A percentile compares a stretch with the other conserved stretches of the same genome.
Conservation (phyloP, 2,329 filamentous ascomycete species). For the Parasarocladium wereldwijsianum region DNA sequence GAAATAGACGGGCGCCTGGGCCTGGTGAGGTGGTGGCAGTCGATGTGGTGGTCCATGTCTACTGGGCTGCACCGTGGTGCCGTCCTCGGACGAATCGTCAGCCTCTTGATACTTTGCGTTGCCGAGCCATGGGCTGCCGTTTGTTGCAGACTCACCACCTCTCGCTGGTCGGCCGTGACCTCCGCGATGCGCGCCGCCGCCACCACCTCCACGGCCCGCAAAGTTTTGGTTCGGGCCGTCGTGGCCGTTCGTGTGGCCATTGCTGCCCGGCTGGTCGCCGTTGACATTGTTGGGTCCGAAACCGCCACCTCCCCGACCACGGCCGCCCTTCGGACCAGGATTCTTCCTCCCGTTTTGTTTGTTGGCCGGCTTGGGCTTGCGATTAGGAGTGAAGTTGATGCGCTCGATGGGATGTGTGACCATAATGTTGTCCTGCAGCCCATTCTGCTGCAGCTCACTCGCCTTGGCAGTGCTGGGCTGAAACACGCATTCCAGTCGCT, state of each 20-base stretch:
- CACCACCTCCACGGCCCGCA: neutral
- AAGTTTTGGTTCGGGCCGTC: neutral
- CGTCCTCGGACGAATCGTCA: slow-evolving; percentile 3
- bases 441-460: slow-evolving; percentile 40
- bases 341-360: slow-evolving; percentile 7
- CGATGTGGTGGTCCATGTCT: neutral
- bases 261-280: neutral
- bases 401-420: slow-evolving; percentile 50
- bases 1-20: too few species aligned
- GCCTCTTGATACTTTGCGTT: slow-evolving; percentile 1
- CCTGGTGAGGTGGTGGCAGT: neutral
- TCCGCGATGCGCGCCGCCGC: slow-evolving; percentile 3
- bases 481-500: slow-evolving; percentile 44
- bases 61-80: slow-evolving; percentile 1
- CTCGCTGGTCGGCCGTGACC: slow-evolving; percentile 2
- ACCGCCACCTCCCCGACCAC: slow-evolving; percentile 8
- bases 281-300: slow-evolving; percentile 3
- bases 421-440: slow-evolving; percentile 44
- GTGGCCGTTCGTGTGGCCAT: neutral
- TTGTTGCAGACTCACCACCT: slow-evolving; percentile 4
- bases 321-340: slow-evolving; percentile 16
- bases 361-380: slow-evolving; percentile 22
- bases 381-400: slow-evolving; percentile 48
- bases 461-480: slow-evolving; percentile 52
- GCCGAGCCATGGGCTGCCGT: slow-evolving; percentile 1